Evolutionary conservation across 2,329 filamentous ascomycete genomes (phyloP).

Genomic region (Talaromyces albobiverticillius): DNA sequence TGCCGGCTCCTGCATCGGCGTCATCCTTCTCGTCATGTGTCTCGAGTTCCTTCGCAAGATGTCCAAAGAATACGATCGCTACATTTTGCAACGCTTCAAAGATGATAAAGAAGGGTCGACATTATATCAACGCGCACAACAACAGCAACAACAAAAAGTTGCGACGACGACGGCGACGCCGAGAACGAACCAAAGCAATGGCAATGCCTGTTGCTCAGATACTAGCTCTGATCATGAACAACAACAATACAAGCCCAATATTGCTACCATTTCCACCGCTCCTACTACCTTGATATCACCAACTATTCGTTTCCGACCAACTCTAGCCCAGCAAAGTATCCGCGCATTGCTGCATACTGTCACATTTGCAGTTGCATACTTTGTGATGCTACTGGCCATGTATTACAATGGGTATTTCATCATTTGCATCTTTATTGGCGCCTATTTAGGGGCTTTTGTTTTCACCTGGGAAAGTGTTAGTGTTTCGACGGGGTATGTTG

Average conservation of each 20-base stretch:
- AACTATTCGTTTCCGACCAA: constrained; percentile 47
- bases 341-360: constrained; percentile 66
- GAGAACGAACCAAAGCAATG: background rate
- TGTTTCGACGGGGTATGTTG: constrained; percentile 13
- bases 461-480: constrained; percentile 64
- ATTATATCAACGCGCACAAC: background rate
- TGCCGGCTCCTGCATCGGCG: constrained; percentile 75
- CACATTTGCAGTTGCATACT: constrained; percentile 73
- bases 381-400: constrained; percentile 70
- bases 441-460: constrained; percentile 68
- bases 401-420: constrained; percentile 72
- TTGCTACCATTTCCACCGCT: background rate
- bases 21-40: constrained; percentile 67
- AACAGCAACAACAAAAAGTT: background rate
- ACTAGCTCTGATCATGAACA: background rate
- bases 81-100: constrained; percentile 52
- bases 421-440: constrained; percentile 75
- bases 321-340: constrained; percentile 61
- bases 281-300: background rate
- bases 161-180: background rate
- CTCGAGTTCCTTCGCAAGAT: constrained; percentile 71
- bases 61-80: constrained; percentile 69
- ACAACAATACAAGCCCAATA: background rate
- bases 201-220: background rate
- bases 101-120: constrained; percentile 15